These are phyloP conservation scores for Solanum hybrid DNA, from an alignment of 305 asterid species.

Conservation along the genomic window DNA sequence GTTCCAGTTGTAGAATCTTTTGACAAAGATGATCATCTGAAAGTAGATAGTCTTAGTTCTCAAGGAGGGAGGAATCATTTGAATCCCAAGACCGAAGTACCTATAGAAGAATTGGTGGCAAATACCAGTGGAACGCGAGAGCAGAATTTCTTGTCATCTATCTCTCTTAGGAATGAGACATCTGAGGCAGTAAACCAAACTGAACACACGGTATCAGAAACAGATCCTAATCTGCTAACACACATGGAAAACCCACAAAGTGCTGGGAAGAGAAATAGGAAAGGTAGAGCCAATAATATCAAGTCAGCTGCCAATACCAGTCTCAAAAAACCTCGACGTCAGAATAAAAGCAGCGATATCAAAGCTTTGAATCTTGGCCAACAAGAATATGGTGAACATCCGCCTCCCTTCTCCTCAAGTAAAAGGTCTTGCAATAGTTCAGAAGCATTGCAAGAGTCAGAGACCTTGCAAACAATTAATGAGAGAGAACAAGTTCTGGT, in stretches of 20 bases:
- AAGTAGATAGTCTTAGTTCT: slow-evolving; percentile 15
- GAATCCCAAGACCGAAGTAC: slow-evolving; percentile 12
- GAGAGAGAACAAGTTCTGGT: slow-evolving; percentile 22
- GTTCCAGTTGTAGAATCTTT: slow-evolving; percentile 25
- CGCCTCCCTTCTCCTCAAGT: background rate
- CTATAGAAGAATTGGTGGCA: slow-evolving; percentile 48
- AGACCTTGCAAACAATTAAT: slow-evolving; percentile 14
- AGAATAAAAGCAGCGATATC: slow-evolving; percentile 11
- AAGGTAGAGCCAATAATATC: slow-evolving; percentile 17
- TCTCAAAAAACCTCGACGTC: slow-evolving; percentile 21
- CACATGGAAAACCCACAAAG: slow-evolving; percentile 25
- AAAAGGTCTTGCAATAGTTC: slow-evolving; percentile 14
- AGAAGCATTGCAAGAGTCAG: slow-evolving; percentile 20
- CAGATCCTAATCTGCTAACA: slow-evolving; percentile 28
- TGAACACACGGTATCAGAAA: slow-evolving; percentile 24
- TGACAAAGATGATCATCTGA: slow-evolving; percentile 25
- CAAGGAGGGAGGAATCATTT: slow-evolving; percentile 20
- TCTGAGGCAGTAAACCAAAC: slow-evolving; percentile 19
- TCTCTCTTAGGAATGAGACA: slow-evolving; percentile 21
- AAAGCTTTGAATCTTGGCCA: slow-evolving; percentile 25
- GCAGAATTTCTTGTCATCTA: slow-evolving; percentile 27
- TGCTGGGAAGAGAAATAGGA: slow-evolving; percentile 62
- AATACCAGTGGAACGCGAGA: slow-evolving; percentile 51
- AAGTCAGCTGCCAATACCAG: slow-evolving; percentile 15
- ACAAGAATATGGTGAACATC: slow-evolving; percentile 10